phyloP scores from a whole-genome alignment of 768 basidiomycete species.

The Saitozyma sp. region DNA sequence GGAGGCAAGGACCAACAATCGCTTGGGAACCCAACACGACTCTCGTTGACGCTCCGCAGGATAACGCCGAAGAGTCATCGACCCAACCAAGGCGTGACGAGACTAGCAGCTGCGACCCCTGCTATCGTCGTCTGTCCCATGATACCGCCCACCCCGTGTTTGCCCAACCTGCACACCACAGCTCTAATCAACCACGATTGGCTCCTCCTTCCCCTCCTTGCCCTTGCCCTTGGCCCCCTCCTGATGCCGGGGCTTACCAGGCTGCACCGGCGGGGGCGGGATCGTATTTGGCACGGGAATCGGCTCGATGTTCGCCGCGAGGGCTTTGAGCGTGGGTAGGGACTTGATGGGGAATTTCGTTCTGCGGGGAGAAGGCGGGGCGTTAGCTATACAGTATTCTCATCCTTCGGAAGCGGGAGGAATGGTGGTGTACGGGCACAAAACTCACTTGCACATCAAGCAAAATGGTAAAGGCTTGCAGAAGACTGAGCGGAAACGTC shows the following conservation, averaged over 20 bases:
- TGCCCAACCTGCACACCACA: too few relatives aligned
- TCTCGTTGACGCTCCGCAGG: too few relatives aligned
- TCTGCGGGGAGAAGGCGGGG: slow-evolving; percentile 53
- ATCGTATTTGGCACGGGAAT: slow-evolving; percentile 40
- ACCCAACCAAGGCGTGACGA: too few relatives aligned
- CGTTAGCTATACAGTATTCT: slow-evolving; percentile 1
- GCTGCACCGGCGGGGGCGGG: slow-evolving; percentile 16
- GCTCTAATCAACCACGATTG: slow-evolving; percentile 13
- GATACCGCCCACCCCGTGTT: too few relatives aligned
- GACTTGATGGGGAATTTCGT: slow-evolving; percentile 95
- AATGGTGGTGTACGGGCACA: too few relatives aligned
- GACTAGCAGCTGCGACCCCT: too few relatives aligned
- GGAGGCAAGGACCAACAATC: too few relatives aligned
- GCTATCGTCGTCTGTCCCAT: too few relatives aligned
- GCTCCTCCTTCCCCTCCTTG: not conserved
- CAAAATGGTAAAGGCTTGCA: slow-evolving; percentile 92
- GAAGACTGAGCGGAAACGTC: slow-evolving; percentile 64
- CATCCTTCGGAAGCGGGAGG: not conserved
- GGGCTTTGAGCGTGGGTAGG: slow-evolving; percentile 55
- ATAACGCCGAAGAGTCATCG: too few relatives aligned
- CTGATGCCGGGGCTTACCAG: slow-evolving; percentile 3
- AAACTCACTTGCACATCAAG: slow-evolving; percentile 83
- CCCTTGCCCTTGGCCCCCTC: slow-evolving; percentile 10
- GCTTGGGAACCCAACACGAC: too few relatives aligned
- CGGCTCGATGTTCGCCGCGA: slow-evolving; percentile 31